Percentiles rank a stretch among this genome's conserved stretches.
These are phyloP conservation scores for Parathielavia appendiculata DNA, from an alignment of 495 filamentous ascomycete species.

Conservation along the genomic window DNA sequence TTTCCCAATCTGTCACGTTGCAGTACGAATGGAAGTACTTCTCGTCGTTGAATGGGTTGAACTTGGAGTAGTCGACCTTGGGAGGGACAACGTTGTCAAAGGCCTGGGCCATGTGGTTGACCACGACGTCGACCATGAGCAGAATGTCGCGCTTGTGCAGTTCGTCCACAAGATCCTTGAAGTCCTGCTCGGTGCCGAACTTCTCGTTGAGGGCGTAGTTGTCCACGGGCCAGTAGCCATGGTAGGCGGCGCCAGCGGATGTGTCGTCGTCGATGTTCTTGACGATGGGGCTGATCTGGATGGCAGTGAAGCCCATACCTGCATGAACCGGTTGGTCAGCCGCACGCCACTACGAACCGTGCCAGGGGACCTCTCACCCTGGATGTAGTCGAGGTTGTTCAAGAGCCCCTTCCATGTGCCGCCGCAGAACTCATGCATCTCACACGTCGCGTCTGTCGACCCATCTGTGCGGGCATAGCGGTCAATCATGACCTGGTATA, in stretches of 20 bases:
- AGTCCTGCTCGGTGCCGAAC: constrained; percentile 60
- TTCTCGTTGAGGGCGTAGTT: constrained; percentile 59
- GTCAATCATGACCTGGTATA: constrained; percentile 74
- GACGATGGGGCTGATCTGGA: constrained; percentile 78
- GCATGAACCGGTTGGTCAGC: constrained; percentile 40
- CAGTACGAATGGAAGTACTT: constrained; percentile 68
- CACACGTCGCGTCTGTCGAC: constrained; percentile 53
- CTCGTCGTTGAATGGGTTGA: constrained; percentile 61
- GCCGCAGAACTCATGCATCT: constrained; percentile 61
- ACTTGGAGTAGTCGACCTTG: constrained; percentile 56
- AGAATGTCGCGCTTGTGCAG: constrained; percentile 62
- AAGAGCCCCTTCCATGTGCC: constrained; percentile 55
- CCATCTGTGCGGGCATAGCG: constrained; percentile 63
- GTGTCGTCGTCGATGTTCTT: constrained; percentile 52
- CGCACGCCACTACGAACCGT: neutral
- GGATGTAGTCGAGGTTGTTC: constrained; percentile 35
- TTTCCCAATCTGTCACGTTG: constrained; percentile 55
- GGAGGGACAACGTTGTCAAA: constrained; percentile 41
- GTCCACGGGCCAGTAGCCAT: constrained; percentile 72
- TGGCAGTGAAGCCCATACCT: constrained; percentile 74
- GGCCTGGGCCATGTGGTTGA: constrained; percentile 68
- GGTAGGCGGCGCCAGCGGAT: constrained; percentile 54
- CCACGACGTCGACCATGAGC: constrained; percentile 74
- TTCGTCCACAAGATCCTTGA: constrained; percentile 56
- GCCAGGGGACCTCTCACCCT: constrained; percentile 19